Percentiles rank a stretch among this genome's conserved stretches.
Conservation (phyloP, 495 filamentous ascomycete genomes). For the Xylaria intraflava region DNA sequence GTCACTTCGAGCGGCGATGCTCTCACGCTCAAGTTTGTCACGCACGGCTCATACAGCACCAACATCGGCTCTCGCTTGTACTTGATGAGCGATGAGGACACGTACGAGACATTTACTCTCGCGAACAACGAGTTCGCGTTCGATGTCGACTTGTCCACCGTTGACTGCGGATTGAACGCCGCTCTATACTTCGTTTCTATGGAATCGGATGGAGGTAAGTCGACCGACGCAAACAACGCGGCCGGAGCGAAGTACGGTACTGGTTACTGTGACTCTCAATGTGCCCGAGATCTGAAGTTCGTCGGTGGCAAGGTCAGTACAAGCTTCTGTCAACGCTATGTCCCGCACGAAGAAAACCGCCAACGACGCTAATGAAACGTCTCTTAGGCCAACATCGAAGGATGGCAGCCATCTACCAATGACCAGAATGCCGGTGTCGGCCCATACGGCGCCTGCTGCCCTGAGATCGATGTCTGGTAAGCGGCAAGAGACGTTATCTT, state of each 20-base stretch:
- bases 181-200: slow-evolving; percentile 56
- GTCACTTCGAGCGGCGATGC: slow-evolving; percentile 41
- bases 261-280: slow-evolving; percentile 56
- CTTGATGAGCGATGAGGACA: slow-evolving; percentile 45
- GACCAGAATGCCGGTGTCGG: slow-evolving; percentile 56
- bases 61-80: slow-evolving; percentile 51
- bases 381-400: slow-evolving; percentile 48
- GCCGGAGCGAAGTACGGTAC: slow-evolving; percentile 56
- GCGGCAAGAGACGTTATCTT: not conserved
- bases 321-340: not conserved
- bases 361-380: not conserved
- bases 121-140: slow-evolving; percentile 55
- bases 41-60: slow-evolving; percentile 40
- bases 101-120: slow-evolving; percentile 52
- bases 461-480: slow-evolving; percentile 64
- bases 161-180: slow-evolving; percentile 51
- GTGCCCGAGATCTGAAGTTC: slow-evolving; percentile 48
- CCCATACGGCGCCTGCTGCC: slow-evolving; percentile 60
- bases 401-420: slow-evolving; percentile 52
- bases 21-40: slow-evolving; percentile 51
- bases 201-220: slow-evolving; percentile 48
- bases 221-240: slow-evolving; percentile 48
- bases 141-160: slow-evolving; percentile 52
- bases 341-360: not conserved
- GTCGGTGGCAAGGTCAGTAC: slow-evolving; percentile 38